phyloP scores from a whole-genome alignment of 2,329 filamentous ascomycete genomes.

The Meredithiella fracta region DNA sequence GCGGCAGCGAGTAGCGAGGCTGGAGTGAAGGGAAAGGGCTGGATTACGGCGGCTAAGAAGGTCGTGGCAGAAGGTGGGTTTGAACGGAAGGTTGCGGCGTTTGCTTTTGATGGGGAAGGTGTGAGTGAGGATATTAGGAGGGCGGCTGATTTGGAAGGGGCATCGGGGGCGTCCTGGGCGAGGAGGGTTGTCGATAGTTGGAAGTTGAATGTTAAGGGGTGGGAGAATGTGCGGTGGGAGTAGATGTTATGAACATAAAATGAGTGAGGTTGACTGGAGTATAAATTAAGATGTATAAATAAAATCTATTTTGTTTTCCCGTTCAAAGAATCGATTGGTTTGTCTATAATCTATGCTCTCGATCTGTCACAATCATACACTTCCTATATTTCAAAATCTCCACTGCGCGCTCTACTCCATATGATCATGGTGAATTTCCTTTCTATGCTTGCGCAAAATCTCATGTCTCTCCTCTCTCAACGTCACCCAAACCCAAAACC shows the following conservation, averaged over 20 bases:
- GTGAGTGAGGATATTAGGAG: slow-evolving; percentile 62
- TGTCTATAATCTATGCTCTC: too few species aligned
- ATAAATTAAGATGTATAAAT: slow-evolving; percentile 1
- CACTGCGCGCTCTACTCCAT: slow-evolving; percentile 9
- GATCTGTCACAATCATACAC: too few species aligned
- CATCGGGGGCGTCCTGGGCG: slow-evolving; percentile 39
- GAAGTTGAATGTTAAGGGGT: slow-evolving; percentile 17
- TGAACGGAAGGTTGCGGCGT: slow-evolving; percentile 18
- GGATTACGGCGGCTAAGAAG: slow-evolving; percentile 20
- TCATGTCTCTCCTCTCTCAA: slow-evolving; percentile 46
- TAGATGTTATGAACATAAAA: slow-evolving; percentile 10
- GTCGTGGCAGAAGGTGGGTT: slow-evolving; percentile 19
- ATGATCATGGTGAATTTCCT: slow-evolving; percentile 9
- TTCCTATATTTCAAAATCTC: too few species aligned
- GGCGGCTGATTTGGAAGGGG: slow-evolving; percentile 61
- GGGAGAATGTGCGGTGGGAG: slow-evolving; percentile 18
- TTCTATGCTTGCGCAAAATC: slow-evolving; percentile 23
- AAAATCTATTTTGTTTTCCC: too few species aligned
- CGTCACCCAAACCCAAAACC: slow-evolving; percentile 73
- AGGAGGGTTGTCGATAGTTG: slow-evolving; percentile 17
- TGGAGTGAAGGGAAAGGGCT: slow-evolving; percentile 21
- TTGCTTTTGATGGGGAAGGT: slow-evolving; percentile 54
- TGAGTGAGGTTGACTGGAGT: background rate
- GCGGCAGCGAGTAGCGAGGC: slow-evolving; percentile 19
- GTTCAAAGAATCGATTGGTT: too few species aligned